Evolutionary conservation across 805 yeast species (phyloP).

Genomic region (Candida corydali): DNA sequence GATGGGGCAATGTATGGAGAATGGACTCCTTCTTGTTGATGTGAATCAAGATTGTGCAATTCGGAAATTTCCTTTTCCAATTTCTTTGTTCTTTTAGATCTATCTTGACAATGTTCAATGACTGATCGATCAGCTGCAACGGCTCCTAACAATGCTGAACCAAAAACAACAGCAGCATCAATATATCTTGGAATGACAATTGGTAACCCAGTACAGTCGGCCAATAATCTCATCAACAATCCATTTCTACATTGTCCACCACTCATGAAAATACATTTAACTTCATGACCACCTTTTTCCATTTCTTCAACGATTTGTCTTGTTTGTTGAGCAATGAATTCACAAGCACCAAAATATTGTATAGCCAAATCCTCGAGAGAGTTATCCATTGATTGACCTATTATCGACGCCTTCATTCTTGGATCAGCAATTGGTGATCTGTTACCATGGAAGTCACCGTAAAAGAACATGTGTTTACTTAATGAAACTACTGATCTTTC

Average conservation of each 20-base stretch:
- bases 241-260: slow-evolving; percentile 98
- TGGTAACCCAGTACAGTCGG: slow-evolving; percentile 90
- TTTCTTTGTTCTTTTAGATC: slow-evolving; percentile 31
- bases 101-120: slow-evolving; percentile 27
- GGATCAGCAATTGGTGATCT: slow-evolving; percentile 98
- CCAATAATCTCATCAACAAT: slow-evolving; percentile 80
- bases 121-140: slow-evolving; percentile 75
- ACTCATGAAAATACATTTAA: slow-evolving; percentile 77
- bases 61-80: slow-evolving; percentile 28
- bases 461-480: slow-evolving; percentile 82
- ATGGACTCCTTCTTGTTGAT: slow-evolving; percentile 6
- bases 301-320: slow-evolving; percentile 89
- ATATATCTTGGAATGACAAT: slow-evolving; percentile 90
- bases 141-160: slow-evolving; percentile 92
- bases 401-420: slow-evolving; percentile 83
- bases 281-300: slow-evolving; percentile 73
- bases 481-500: slow-evolving; percentile 73
- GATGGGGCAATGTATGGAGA: slow-evolving; percentile 80
- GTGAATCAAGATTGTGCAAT: slow-evolving; percentile 13
- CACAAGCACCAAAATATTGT: slow-evolving; percentile 89
- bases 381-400: slow-evolving; percentile 89
- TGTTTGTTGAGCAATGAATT: slow-evolving; percentile 96
- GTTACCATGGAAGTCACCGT: slow-evolving; percentile 96
- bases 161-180: slow-evolving; percentile 96
- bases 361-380: slow-evolving; percentile 82